phyloP scores from a whole-genome alignment of 2,329 filamentous ascomycete genomes.

The Didymellaceae sp. region DNA sequence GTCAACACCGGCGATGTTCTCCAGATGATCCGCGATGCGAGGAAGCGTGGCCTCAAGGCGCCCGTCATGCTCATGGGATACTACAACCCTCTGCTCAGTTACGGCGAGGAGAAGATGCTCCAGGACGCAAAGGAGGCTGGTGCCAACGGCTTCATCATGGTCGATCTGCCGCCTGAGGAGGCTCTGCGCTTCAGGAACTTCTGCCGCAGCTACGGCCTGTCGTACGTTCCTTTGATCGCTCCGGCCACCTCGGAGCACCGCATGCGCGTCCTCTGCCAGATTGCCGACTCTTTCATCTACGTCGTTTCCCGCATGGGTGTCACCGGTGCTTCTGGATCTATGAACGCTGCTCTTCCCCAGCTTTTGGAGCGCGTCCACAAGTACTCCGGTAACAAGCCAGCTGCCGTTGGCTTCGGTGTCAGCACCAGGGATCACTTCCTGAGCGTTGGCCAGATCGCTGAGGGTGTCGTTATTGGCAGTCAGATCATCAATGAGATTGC shows the following conservation, averaged over 20 bases:
- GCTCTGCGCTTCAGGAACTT: slow-evolving; percentile 88
- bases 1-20: slow-evolving; percentile 82
- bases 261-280: slow-evolving; percentile 94
- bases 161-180: slow-evolving; percentile 94
- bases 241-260: slow-evolving; percentile 89
- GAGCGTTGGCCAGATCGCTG: slow-evolving; percentile 80
- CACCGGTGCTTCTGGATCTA: slow-evolving; percentile 82
- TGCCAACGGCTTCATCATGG: slow-evolving; percentile 95
- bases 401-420: slow-evolving; percentile 93
- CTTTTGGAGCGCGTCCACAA: slow-evolving; percentile 86
- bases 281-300: slow-evolving; percentile 98
- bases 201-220: slow-evolving; percentile 81
- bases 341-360: slow-evolving; percentile 82
- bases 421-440: slow-evolving; percentile 94
- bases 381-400: slow-evolving; percentile 88
- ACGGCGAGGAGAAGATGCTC: slow-evolving; percentile 89
- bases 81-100: slow-evolving; percentile 94
- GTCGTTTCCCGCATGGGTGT: slow-evolving; percentile 97
- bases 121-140: slow-evolving; percentile 83
- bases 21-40: slow-evolving; percentile 81
- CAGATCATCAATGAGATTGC: slow-evolving; percentile 87
- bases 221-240: slow-evolving; percentile 96
- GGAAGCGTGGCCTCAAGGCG: slow-evolving; percentile 75
- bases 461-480: slow-evolving; percentile 95
- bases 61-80: slow-evolving; percentile 98